A percentile compares a stretch with the other conserved stretches of the same genome.
phyloP scores from a whole-genome alignment of 1,284 basidiomycete genomes.

The Tranzscheliella williamsii region DNA sequence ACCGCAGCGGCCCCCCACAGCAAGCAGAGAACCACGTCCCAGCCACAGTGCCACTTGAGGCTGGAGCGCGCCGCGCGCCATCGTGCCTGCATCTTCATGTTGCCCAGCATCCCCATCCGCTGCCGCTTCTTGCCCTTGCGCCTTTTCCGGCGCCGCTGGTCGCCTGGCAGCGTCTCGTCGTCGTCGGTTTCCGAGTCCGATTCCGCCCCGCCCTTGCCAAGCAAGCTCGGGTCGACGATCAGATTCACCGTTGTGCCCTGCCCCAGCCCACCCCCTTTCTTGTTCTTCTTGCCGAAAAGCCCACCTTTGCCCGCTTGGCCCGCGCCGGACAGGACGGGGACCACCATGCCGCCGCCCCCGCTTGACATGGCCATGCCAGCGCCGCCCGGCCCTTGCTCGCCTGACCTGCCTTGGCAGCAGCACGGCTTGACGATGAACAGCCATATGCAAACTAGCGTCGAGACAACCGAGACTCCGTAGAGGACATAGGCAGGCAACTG shows the following conservation, averaged over 20 bases:
- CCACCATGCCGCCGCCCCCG: constrained; percentile 35
- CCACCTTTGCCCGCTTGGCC: constrained; percentile 5
- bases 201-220: constrained; percentile 21
- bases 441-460: constrained; percentile 37
- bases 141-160: constrained; percentile 18
- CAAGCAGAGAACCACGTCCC: constrained; percentile 37
- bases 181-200: constrained; percentile 17
- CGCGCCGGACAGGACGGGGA: constrained; percentile 35
- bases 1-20: constrained; percentile 40
- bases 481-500: constrained; percentile 36
- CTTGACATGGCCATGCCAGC: background rate
- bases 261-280: background rate
- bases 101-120: constrained; percentile 22
- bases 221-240: constrained; percentile 43
- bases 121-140: constrained; percentile 10
- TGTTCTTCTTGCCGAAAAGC: constrained; percentile 30
- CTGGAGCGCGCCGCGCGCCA: constrained; percentile 33
- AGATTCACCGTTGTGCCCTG: constrained; percentile 38
- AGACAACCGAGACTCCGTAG: constrained; percentile 31
- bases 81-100: constrained; percentile 30
- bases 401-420: constrained; percentile 17
- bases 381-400: background rate
- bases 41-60: constrained; percentile 36
- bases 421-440: constrained; percentile 34
- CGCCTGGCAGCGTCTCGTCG: constrained; percentile 11